Percentiles rank a stretch among this genome's conserved stretches.
These are phyloP conservation scores for Tulasnella sp. DNA, from an alignment of 768 basidiomycete species.

Conservation along the genomic window DNA sequence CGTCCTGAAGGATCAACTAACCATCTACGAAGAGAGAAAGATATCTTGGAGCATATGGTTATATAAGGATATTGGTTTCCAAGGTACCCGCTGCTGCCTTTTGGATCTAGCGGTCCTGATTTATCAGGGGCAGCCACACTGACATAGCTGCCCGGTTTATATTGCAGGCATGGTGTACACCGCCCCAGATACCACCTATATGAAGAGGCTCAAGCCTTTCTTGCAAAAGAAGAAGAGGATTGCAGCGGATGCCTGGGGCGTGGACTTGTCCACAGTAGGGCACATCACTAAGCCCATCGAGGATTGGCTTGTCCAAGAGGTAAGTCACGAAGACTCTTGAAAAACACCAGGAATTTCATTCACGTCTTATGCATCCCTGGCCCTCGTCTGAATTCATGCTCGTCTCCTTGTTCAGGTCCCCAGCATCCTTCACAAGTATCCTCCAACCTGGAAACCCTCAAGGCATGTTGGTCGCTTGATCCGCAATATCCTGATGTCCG, in stretches of 20 bases:
- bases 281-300: conserved; percentile 54
- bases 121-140: background rate
- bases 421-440: conserved; percentile 25
- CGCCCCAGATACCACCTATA: conserved; percentile 57
- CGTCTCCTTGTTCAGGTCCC: conserved; percentile 18
- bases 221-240: conserved; percentile 68
- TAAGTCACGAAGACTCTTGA: conserved; percentile 3
- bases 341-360: background rate
- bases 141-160: too few relatives aligned
- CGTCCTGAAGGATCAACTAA: conserved; percentile 62
- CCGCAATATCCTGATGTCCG: conserved; percentile 56
- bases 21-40: conserved; percentile 50
- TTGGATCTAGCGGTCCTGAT: too few relatives aligned
- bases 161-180: conserved; percentile 73
- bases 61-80: conserved; percentile 66
- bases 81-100: too few relatives aligned
- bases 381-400: too few relatives aligned
- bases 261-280: conserved; percentile 46
- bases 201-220: conserved; percentile 55
- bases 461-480: conserved; percentile 34
- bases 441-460: conserved; percentile 27
- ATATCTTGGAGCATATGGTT: conserved; percentile 69
- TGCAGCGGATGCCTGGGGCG: conserved; percentile 69
- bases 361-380: too few relatives aligned
- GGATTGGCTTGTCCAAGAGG: conserved; percentile 31